Evolutionary conservation across 2,329 filamentous ascomycete species (phyloP).

Genomic region (Aureobasidium sp.): DNA sequence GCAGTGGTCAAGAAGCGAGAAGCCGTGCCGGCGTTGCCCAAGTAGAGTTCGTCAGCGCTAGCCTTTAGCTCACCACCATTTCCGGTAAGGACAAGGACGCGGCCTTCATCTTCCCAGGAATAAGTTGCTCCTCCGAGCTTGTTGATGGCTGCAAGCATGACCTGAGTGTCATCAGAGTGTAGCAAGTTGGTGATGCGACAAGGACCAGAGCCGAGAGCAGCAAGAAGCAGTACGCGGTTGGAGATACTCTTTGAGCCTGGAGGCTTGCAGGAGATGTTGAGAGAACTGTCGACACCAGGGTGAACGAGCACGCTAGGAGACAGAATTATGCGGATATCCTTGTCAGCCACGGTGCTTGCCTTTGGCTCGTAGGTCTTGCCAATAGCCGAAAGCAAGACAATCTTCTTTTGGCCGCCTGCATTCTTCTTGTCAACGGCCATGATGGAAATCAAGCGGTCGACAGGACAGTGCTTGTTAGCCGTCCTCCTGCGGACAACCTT

Average conservation of each 20-base stretch:
- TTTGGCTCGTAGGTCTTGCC: constrained; percentile 79
- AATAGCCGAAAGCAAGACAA: constrained; percentile 84
- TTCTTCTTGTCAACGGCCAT: constrained; percentile 99
- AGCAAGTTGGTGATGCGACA: constrained; percentile 87
- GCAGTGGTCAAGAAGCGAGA: constrained; percentile 93
- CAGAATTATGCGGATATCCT: constrained; percentile 72
- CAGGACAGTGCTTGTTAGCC: constrained; percentile 77
- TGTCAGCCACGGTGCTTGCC: constrained; percentile 82
- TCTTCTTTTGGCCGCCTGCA: constrained; percentile 87
- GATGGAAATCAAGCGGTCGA: constrained; percentile 76
- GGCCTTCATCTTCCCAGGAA: constrained; percentile 90
- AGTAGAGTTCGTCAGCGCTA: constrained; percentile 69
- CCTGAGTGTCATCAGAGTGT: constrained; percentile 94
- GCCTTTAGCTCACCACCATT: constrained; percentile 81
- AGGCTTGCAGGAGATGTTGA: constrained; percentile 70
- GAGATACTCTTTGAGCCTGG: constrained; percentile 98
- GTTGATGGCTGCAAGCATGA: constrained; percentile 88
- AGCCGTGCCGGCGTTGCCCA: constrained; percentile 93
- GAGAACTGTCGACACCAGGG: constrained; percentile 58
- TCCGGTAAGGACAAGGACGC: constrained; percentile 78
- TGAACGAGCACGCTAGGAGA: constrained; percentile 68
- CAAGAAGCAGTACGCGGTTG: constrained; percentile 88
- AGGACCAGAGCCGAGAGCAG: constrained; percentile 75
- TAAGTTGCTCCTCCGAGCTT: constrained; percentile 81
- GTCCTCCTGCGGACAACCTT: constrained; percentile 73